Conservation (phyloP, 768 basidiomycete species). For the Suillus discolor region DNA sequence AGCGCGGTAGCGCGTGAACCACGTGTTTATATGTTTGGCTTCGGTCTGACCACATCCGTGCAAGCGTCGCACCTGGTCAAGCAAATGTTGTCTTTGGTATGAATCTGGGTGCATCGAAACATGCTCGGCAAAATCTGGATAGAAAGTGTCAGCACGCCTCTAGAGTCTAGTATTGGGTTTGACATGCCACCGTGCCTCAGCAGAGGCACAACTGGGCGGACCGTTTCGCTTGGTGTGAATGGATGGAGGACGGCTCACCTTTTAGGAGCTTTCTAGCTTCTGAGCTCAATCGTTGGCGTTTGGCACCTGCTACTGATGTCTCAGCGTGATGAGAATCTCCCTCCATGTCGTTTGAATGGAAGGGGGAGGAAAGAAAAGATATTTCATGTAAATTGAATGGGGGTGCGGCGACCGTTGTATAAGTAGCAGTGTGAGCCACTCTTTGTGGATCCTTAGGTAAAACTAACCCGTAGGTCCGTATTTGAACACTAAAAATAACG, state of each 20-base stretch:
- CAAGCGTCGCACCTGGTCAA: background rate
- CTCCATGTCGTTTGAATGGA: background rate
- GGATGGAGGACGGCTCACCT: background rate
- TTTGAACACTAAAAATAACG: constrained; percentile 3
- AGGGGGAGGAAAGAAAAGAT: background rate
- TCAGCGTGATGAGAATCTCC: background rate
- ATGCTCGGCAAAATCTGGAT: constrained; percentile 5
- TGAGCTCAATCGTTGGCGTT: background rate
- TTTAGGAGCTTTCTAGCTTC: background rate
- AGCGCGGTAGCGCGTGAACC: constrained; percentile 23
- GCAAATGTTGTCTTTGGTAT: background rate
- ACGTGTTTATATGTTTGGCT: background rate
- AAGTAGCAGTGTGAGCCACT: constrained; percentile 5
- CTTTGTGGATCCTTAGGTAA: constrained; percentile 1
- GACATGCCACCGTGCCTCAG: background rate
- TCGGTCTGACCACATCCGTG: background rate
- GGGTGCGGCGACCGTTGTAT: constrained; percentile 1
- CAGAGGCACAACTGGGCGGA: background rate
- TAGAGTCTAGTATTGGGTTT: background rate
- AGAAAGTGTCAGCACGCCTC: background rate
- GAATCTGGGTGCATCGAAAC: background rate
- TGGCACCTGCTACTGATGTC: constrained; percentile 2
- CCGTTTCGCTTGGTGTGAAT: background rate
- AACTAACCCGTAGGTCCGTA: background rate
- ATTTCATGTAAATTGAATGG: background rate